Percentiles rank a stretch among this genome's conserved stretches.
Conservation (phyloP, 441 rosid species). For the Mallotus repandus region DNA sequence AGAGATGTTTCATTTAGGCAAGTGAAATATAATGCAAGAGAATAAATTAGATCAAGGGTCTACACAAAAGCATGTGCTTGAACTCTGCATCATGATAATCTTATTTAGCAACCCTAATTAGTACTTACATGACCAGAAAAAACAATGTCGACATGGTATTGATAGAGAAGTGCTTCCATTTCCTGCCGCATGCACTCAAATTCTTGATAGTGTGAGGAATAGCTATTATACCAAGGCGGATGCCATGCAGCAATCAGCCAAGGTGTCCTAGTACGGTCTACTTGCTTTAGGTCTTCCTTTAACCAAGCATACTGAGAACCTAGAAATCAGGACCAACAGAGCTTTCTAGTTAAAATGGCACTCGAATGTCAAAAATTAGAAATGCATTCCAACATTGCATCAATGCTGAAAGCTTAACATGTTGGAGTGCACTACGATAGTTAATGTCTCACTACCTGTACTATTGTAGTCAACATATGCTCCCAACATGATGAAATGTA, state of each 20-base stretch:
- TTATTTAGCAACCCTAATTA: background rate
- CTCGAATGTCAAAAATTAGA: conserved; percentile 3
- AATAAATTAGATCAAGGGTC: background rate
- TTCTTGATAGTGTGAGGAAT: conserved; percentile 78
- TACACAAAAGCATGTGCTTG: background rate
- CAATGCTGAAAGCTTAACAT: no score
- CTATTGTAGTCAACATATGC: conserved; percentile 52
- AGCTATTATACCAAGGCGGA: conserved; percentile 78
- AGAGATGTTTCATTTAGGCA: background rate
- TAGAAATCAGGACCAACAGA: conserved; percentile 18
- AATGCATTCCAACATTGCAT: background rate
- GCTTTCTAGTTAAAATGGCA: conserved; percentile 7
- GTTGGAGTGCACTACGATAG: no score
- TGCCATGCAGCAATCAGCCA: conserved; percentile 88
- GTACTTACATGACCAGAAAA: conserved; percentile 74
- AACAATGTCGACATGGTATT: conserved; percentile 56
- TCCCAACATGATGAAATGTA: conserved; percentile 79
- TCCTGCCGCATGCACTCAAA: conserved; percentile 91
- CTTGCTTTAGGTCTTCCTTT: conserved; percentile 40
- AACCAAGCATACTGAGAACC: conserved; percentile 43
- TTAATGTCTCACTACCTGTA: conserved; percentile 42
- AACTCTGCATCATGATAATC: background rate
- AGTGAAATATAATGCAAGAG: background rate
- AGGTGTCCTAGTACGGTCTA: conserved; percentile 53
- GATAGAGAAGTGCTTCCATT: conserved; percentile 77